Evolutionary conservation across 139 green algal species (phyloP).

Genomic region (Trebouxia sp.): DNA sequence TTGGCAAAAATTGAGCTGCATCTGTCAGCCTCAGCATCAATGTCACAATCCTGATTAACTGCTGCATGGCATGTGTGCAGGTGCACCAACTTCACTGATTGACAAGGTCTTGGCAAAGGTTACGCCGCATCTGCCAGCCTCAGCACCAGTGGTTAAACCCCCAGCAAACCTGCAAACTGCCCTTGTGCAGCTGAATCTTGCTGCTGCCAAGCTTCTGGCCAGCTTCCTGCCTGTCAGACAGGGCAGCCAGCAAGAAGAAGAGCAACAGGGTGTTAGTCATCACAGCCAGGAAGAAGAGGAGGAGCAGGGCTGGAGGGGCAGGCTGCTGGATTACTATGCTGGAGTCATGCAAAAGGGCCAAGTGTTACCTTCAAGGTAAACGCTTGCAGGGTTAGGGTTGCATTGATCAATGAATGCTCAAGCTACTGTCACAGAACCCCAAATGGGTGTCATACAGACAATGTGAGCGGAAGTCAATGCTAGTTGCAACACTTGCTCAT

Average conservation of each 20-base stretch:
- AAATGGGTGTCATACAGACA: too few relatives aligned
- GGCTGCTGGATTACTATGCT: conserved; percentile 3
- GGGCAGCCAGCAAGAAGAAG: background rate
- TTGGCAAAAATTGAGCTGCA: background rate
- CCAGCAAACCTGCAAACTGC: background rate
- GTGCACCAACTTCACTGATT: background rate
- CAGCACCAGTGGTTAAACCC: background rate
- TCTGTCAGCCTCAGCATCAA: background rate
- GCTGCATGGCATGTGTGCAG: background rate
- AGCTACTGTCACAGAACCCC: too few relatives aligned
- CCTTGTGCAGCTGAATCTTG: conserved; percentile 19
- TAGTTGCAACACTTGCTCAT: too few relatives aligned
- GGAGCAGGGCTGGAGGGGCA: background rate
- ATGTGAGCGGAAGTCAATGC: too few relatives aligned
- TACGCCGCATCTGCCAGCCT: background rate
- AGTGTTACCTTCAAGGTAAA: background rate
- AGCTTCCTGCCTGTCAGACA: conserved; percentile 7
- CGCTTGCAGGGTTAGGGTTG: background rate
- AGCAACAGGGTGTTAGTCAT: background rate
- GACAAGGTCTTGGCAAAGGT: background rate
- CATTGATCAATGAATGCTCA: too few relatives aligned
- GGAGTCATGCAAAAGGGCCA: background rate
- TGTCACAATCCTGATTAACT: background rate
- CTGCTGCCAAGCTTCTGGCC: conserved; percentile 20
- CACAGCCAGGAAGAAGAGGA: background rate